Percentiles rank a stretch among this genome's conserved stretches.
Conservation (phyloP, 2,329 filamentous ascomycete species). For the Trichoderma sp. region DNA sequence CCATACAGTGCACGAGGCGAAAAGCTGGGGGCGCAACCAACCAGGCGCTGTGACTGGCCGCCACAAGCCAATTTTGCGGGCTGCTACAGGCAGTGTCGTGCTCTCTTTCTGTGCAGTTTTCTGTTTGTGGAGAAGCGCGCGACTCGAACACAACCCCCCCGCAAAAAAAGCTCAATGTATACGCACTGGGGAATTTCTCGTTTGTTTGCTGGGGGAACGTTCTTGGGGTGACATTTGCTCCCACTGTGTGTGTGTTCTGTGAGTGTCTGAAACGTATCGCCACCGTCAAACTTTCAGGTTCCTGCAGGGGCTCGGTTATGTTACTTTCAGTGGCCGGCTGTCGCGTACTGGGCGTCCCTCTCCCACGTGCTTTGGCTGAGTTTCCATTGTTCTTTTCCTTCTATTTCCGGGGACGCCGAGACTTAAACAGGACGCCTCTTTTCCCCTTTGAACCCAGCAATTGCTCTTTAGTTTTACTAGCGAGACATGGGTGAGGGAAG, state of each 20-base stretch:
- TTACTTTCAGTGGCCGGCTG: neutral
- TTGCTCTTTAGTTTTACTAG: neutral
- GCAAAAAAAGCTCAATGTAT: neutral
- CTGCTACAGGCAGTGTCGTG: neutral
- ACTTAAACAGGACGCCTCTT: neutral
- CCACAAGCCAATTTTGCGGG: neutral
- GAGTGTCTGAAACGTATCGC: neutral
- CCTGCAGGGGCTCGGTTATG: neutral
- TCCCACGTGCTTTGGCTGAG: constrained; percentile 15
- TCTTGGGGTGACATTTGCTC: neutral
- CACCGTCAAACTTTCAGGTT: neutral
- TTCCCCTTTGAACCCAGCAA: neutral
- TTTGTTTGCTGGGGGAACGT: neutral
- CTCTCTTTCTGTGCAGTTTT: neutral
- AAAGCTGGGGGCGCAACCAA: constrained; percentile 9
- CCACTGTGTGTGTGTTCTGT: neutral
- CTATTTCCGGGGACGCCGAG: constrained; percentile 23
- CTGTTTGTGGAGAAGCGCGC: neutral
- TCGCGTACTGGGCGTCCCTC: constrained; percentile 7
- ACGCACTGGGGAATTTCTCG: neutral
- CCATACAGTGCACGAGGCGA: constrained; percentile 3
- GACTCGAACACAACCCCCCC: neutral
- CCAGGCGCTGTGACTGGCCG: neutral
- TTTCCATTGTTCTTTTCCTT: neutral
- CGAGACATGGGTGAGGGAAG: neutral